Evolutionary conservation across 2,329 filamentous ascomycete species (phyloP).

Genomic region (Talaromyces sp.): DNA sequence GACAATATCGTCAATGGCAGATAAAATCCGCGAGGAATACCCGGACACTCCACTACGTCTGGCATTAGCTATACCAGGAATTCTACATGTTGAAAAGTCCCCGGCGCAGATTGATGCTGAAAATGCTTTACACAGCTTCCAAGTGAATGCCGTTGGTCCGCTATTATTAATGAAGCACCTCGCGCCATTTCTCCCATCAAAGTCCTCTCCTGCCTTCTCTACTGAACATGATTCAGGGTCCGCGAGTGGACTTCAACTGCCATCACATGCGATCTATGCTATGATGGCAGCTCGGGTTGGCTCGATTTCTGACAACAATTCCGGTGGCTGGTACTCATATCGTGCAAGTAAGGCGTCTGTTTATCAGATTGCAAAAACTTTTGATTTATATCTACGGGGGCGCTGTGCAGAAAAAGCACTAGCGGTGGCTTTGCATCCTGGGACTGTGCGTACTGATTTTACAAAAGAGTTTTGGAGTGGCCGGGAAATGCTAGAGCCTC

Average conservation of each 20-base stretch:
- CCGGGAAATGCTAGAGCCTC: constrained; percentile 68
- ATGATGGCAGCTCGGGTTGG: constrained; percentile 79
- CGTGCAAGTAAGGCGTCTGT: constrained; percentile 75
- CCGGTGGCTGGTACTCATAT: constrained; percentile 83
- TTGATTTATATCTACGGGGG: constrained; percentile 67
- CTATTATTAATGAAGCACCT: constrained; percentile 79
- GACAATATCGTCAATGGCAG: constrained; percentile 61
- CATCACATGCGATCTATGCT: constrained; percentile 65
- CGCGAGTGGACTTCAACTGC: constrained; percentile 42
- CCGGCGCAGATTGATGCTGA: constrained; percentile 65
- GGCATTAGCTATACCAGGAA: constrained; percentile 69
- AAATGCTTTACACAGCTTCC: constrained; percentile 68
- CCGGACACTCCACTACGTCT: constrained; percentile 65
- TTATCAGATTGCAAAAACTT: constrained; percentile 69
- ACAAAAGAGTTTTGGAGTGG: constrained; percentile 72
- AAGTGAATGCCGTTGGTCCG: constrained; percentile 73
- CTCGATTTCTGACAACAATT: constrained; percentile 69
- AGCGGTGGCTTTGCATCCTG: constrained; percentile 73
- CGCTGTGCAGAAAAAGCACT: constrained; percentile 65
- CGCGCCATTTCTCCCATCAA: constrained; percentile 66
- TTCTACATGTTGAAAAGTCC: constrained; percentile 73
- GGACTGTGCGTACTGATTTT: constrained; percentile 76
- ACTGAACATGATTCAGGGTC: constrained; percentile 3
- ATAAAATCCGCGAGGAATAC: constrained; percentile 58
- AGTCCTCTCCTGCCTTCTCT: constrained; percentile 47